Evolutionary conservation across 108 stramenopile species (phyloP).

Genomic region (Schizochytrium sp.): DNA sequence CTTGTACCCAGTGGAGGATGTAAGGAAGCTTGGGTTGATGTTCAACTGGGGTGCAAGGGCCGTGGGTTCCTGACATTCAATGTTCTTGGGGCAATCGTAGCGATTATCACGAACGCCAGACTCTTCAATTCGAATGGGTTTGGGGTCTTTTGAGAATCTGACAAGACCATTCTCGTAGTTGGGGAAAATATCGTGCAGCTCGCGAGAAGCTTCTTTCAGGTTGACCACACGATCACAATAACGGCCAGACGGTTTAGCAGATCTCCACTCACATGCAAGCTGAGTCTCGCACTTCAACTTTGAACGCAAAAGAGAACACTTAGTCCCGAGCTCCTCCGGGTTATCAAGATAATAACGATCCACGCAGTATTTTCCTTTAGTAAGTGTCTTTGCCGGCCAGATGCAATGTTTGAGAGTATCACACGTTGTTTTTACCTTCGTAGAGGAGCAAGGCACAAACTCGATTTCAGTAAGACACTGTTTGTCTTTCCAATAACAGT

Average conservation of each 20-base stretch:
- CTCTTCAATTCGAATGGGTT: neutral
- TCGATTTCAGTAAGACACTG: constrained; percentile 2
- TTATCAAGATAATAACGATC: constrained; percentile 44
- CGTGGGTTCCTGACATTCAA: neutral
- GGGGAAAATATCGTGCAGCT: constrained; percentile 14
- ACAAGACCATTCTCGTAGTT: neutral
- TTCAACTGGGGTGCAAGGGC: neutral
- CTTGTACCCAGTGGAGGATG: neutral
- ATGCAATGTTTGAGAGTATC: constrained; percentile 46
- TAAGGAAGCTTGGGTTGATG: constrained; percentile 14
- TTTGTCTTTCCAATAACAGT: constrained; percentile 10
- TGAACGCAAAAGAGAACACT: neutral
- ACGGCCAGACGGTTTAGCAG: neutral
- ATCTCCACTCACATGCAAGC: constrained; percentile 53
- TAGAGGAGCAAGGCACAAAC: constrained; percentile 46
- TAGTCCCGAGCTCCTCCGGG: constrained; percentile 40
- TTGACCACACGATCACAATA: constrained; percentile 45
- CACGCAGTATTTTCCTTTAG: constrained; percentile 37
- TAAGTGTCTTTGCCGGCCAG: constrained; percentile 11
- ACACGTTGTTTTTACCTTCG: neutral
- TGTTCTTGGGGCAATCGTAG: constrained; percentile 17
- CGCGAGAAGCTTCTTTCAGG: neutral
- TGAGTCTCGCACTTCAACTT: constrained; percentile 23
- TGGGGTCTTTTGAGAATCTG: neutral
- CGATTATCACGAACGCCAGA: neutral